Evolutionary conservation across 495 filamentous ascomycete species (phyloP), one percentile per base, ranked within the genome.

Genomic region (Amorphotheca resinae): DNA sequence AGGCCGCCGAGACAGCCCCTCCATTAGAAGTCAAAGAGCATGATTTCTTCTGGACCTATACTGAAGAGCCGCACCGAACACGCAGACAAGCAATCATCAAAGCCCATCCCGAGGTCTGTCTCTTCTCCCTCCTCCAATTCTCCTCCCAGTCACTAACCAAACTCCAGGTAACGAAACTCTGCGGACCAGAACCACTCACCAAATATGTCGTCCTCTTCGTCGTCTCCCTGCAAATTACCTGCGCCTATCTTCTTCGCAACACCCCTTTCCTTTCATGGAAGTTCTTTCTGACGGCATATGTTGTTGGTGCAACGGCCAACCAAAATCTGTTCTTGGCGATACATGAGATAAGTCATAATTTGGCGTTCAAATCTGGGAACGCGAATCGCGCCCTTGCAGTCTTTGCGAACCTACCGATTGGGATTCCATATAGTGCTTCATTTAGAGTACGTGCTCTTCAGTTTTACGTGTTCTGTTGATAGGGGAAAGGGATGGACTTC

Each of bases 321-420:
- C 93, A 96, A 69, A 99, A 99, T 63, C 74, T 95, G 22, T 99
- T 99, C 70, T 77, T 99, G 8, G 87, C 93, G 36, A 99, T 99
- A 56, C 93, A 99, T 64, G 93, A 99, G 64, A 96, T 99, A 60
- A 91, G 85, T 16, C 93, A 99, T 65, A 99, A 96, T 51, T 73
- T 99, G 30, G 93, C 91, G 12, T 96, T 95, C 74, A 72, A 76
- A 31, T 87, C 80, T 7, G 75, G 87, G n/a, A 54, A 79, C 30
- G 80, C 76, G 32, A 99, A 99, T 60, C 67, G 93, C 4, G 53
- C 93, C 22, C 67, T 95, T 49, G 91, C 93, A 32, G 79, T 96
- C 42, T 74, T 95, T 56, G 89, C 93, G 41, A 99, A 99, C 62
- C 65, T 96, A 16, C 91, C 93, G 31, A 96, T 99, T 63, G 93